Base-by-base conservation (phyloP, 768 basidiomycete species). In the Hysterangium stoloniferum region DNA sequence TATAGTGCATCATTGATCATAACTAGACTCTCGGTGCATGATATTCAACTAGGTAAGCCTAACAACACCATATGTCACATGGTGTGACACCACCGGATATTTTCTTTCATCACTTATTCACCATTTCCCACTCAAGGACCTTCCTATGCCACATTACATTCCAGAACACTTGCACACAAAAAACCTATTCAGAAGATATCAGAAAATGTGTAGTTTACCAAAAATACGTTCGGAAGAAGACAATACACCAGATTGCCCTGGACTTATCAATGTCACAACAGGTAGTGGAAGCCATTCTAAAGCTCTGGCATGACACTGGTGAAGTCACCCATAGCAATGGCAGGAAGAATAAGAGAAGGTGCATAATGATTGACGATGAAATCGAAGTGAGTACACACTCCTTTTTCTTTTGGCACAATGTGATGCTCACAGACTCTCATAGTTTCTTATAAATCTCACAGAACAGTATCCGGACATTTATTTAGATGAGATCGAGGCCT, bases 401-500 rank as follows among this genome's bases (percentile, higher is more conserved):
- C 22, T 37, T 9, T 56, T 37, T 6, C 19, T 8, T 9, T 9
- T 17, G 19, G 32, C 46, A n/a, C 45, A 38, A 36, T 11, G 20
- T 34, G 29, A 32, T 34, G 31, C 13, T 9, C 24, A 11, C 6
- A 28, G 17, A 33, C 7, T 17, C 42, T 19, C 15, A 6, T n/a
- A 57, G 57, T 57, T 53, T 44, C 45, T 61, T 27, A 38, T 61
- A 15, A 55, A 33, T 24, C 38, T 63, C 24, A 45, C 59, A 13
- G 59, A 60, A 24, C 53, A 50, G 43, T 45, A 48, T 15, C 60
- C 59, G 13, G 57, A 60, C 42, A 11, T 61, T 2, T 62, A 57
- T 43, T 56, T 62, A 3, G 56, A 59, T 31, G 56, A 57, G 46
- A 52, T 59, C 4, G 53, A 56, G 36, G 52, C 55, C 24, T 45